Base-by-base conservation (phyloP, 805 yeast species). In the Starmerella lactis-condensi region DNA sequence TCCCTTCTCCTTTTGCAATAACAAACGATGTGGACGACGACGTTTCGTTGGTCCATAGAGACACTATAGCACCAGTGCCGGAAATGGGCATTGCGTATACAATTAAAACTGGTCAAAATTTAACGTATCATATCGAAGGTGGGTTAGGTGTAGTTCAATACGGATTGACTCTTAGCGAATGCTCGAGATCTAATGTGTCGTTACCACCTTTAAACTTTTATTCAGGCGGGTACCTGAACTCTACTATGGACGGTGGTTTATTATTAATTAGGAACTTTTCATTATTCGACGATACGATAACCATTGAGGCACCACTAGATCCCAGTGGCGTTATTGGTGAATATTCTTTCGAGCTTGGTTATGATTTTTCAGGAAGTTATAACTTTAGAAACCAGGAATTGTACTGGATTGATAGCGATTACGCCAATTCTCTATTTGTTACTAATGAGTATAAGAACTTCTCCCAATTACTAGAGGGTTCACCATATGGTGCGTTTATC, bases 341-440 rank as follows among this genome's bases (percentile, higher is more conserved):
- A 7, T 75, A 83, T 83, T 40, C 58, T 6, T 76, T 72, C 45
- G 67, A 71, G 46, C 50, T 81, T 21, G 83, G 79, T 3, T 65
- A 69, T 2, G 48, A 41, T 9, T 13, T 17, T 4, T 70, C 79
- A 8, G 38, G 37, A 9, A 17, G 37, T 8, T 39, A 30, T 24
- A 34, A 31, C 9, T 22, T 16, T 19, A 35, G 28, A 13, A 26
- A 17, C 4, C 39, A 46, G 8, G 39, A 43, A 17, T 36, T 53
- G n/a, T 54, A 43, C 22, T 54, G 75, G 12, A 65, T 76, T 2
- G 93, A 79, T 47, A 56, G 82, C 0, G 93, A 78, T 52, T 65
- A 67, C 43, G 57, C 60, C 12, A 65, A 77, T 22, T 82, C 76
- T 0, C 54, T 78, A 36, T 57, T 81, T 21, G 66, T 67, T 14